Base-by-base conservation (phyloP, 139 green algal genomes). In the Haematococcus lacustris region DNA sequence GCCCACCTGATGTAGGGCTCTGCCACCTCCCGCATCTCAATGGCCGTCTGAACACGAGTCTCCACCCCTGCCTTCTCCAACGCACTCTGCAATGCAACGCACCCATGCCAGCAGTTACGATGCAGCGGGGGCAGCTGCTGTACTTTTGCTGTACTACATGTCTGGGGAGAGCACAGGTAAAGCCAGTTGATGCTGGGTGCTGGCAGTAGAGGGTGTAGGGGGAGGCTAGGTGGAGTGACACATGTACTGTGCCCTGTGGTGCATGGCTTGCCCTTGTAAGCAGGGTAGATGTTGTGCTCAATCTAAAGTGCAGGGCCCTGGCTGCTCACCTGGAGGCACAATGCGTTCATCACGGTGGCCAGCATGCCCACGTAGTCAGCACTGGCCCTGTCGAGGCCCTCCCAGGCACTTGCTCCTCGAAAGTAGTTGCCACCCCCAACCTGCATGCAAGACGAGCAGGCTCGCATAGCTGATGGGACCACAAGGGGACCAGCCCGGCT, bases 311-410 rank as follows among this genome's bases (percentile, higher is more conserved):
- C n/a, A n/a, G n/a, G n/a, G n/a, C n/a, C n/a, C n/a, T n/a, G n/a
- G n/a, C n/a, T n/a, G n/a, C 83, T 1, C 47, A 86, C 80, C 81
- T 93, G 88, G 38, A 99, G 76, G 66, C 87, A 90, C 28, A 99
- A 80, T 1, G 94, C 88, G 71, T 99, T 99, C 95, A 99, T 99
- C 34, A 96, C 89, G 2, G 95, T 99, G 0, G 95, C 95, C 38
- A 99, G 87, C 95, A 99, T 99, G 71, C 94, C 86, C 65, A 99
- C 96, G 68, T 98, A 96, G 77, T 99, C 95, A 1, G 92, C 95
- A 28, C 88, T 96, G 3, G 95, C 88, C 6, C 95, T 83, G 62
- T 99, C 95, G 62, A 98, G 79, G 37, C 69, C 53, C 51, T 66
- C 21, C 80, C 89, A 92, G 13, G 87, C 86, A 39, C 87, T 83